phyloP scores from a whole-genome alignment of 768 basidiomycete species.

The Candolleomyces efflorescens region DNA sequence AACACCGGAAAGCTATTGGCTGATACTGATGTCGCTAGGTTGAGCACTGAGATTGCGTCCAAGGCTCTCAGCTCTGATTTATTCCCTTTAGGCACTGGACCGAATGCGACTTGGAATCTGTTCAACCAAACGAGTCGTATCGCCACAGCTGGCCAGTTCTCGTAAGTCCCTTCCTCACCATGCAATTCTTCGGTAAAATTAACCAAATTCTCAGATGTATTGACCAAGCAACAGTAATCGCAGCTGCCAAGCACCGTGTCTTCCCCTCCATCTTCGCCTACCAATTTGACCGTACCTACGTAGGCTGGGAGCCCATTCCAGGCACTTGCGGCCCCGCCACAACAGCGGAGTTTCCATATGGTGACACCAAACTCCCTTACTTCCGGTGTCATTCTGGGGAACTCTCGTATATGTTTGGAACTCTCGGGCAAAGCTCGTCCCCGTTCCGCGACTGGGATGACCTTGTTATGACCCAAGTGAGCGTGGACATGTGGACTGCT shows the following conservation, averaged over 20 bases:
- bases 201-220: constrained; percentile 23
- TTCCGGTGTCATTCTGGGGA: constrained; percentile 39
- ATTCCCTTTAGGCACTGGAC: constrained; percentile 34
- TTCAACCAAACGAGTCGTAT: constrained; percentile 45
- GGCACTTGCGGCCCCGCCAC: constrained; percentile 41
- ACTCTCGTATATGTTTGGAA: constrained; percentile 26
- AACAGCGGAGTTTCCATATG: constrained; percentile 36
- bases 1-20: neutral
- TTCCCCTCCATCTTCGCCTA: constrained; percentile 42
- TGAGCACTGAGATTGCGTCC: constrained; percentile 11
- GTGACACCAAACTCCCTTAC: constrained; percentile 43
- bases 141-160: constrained; percentile 42
- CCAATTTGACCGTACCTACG: constrained; percentile 43
- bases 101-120: constrained; percentile 34
- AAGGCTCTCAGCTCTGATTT: constrained; percentile 20
- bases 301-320: constrained; percentile 40
- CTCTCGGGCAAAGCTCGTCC: constrained; percentile 29
- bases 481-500: constrained; percentile 40
- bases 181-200: neutral
- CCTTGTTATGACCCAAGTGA: constrained; percentile 39
- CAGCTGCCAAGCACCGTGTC: constrained; percentile 35
- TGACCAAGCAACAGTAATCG: constrained; percentile 45
- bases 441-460: constrained; percentile 46
- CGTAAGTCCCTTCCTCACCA: constrained; percentile 15
- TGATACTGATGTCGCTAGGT: neutral